These are phyloP conservation scores for Paragyromitra xinjiangensis DNA, from an alignment of 495 filamentous ascomycete genomes.

Conservation along the genomic window DNA sequence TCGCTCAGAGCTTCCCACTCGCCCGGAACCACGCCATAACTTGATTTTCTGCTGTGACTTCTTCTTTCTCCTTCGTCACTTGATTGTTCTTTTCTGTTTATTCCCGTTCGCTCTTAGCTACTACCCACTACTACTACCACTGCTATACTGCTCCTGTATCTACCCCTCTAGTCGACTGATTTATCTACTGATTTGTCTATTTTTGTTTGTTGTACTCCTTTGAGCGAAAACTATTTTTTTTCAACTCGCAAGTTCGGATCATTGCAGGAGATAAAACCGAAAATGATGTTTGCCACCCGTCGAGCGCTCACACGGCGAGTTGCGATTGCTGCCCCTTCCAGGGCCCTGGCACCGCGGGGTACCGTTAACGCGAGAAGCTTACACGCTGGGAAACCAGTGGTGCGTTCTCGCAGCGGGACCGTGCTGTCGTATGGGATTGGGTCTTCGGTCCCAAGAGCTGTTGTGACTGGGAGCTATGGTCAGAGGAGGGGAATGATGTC, in stretches of 20 bases:
- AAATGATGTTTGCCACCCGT: conserved; percentile 32
- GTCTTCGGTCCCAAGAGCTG: conserved; percentile 15
- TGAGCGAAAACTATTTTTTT: conserved; percentile 5
- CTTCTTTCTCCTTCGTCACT: background rate
- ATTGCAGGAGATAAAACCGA: background rate
- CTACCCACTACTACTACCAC: background rate
- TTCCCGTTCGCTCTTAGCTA: background rate
- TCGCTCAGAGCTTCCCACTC: background rate
- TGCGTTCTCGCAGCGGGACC: conserved; percentile 8
- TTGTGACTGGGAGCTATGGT: conserved; percentile 7
- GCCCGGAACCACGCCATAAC: conserved; percentile 20
- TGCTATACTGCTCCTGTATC: background rate
- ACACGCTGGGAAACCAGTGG: conserved; percentile 13
- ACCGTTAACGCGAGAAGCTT: conserved; percentile 2
- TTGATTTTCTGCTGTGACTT: conserved; percentile 2
- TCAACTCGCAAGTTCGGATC: background rate
- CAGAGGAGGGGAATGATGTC: conserved; percentile 49
- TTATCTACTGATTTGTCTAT: background rate
- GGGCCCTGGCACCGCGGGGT: conserved; percentile 9
- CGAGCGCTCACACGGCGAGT: conserved; percentile 27
- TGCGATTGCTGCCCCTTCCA: conserved; percentile 8
- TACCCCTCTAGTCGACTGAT: conserved; percentile 21
- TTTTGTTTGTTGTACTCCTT: background rate
- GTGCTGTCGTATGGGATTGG: conserved; percentile 2
- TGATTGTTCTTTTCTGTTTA: conserved; percentile 1